Evolutionary conservation across 805 yeast genomes (phyloP).

Genomic region (Komagataella kurtzmanii): DNA sequence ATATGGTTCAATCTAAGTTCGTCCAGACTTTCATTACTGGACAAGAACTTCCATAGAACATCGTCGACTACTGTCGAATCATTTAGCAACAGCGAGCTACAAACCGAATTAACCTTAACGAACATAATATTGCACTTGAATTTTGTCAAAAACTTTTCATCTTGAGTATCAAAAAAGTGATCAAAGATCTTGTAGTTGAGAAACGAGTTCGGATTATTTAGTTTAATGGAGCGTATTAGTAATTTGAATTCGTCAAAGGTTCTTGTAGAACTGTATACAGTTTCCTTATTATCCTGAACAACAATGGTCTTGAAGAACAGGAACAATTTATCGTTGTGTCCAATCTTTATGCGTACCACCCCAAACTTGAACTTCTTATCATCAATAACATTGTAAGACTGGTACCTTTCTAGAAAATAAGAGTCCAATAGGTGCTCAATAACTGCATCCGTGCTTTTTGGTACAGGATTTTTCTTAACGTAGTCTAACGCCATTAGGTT

Average conservation of each 20-base stretch:
- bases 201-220: conserved; percentile 21
- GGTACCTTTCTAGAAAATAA: conserved; percentile 8
- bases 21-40: conserved; percentile 13
- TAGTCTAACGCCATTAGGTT: conserved; percentile 30
- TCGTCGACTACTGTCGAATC: conserved; percentile 21
- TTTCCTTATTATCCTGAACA: conserved; percentile 1
- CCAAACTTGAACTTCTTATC: conserved; percentile 10
- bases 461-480: conserved; percentile 17
- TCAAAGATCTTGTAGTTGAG: conserved; percentile 6
- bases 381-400: conserved; percentile 10
- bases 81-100: conserved; percentile 28
- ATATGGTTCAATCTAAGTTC: conserved; percentile 5
- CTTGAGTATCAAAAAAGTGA: not conserved
- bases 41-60: conserved; percentile 28
- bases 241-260: conserved; percentile 17
- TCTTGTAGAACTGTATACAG: conserved; percentile 1
- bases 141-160: conserved; percentile 21
- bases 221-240: conserved; percentile 18
- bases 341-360: conserved; percentile 20
- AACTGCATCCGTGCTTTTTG: conserved; percentile 1
- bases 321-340: conserved; percentile 12
- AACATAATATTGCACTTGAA: conserved; percentile 32
- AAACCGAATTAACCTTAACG: conserved; percentile 31
- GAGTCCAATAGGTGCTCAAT: conserved; percentile 23
- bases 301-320: conserved; percentile 10